Evolutionary conservation across 805 yeast species (phyloP), one percentile per base, ranked within the genome.

Genomic region (Candida koratica): DNA sequence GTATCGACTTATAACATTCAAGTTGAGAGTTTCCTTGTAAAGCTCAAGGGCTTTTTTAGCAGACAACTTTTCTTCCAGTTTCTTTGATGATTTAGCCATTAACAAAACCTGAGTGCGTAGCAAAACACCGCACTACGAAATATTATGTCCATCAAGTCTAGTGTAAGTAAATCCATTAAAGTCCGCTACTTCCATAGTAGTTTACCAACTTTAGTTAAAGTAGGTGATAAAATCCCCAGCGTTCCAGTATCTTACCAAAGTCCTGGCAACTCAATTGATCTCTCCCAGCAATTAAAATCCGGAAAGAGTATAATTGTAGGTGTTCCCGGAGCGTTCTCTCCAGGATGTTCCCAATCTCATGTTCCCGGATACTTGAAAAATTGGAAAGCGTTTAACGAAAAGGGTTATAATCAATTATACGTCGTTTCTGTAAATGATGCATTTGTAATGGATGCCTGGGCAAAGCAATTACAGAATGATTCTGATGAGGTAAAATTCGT

Each of bases 371-470:
- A 73, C 58, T 51, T 85, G 51, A 61, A 65, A 41, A 58, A 70
- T 29, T 58, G 73, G 40, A 53, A 67, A 5, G 66, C 71, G 22
- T 75, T 87, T 52, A 64, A 72, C 42, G 68, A 67, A 18, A 81
- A 82, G 60, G 95, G 95, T n/a, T 69, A 75, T 60, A 49, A 61
- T 17, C 61, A 75, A 30, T 58, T 87, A 34, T 77, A 70, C 49
- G 76, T 88, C 28, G 75, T 88, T 23, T 71, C 93, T 13, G 95
- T 85, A 32, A 88, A 88, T 59, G 96, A 88, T 55, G 74, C 93
- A 3, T 88, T 88, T 58, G 96, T 87, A 33, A 76, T 80, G 52
- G 73, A 76, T 48, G 89, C 93, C 0, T 88, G 95, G 95, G 77
- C 75, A 28, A 73, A 78, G 6, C 17, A 32, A 2, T 48, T 61